phyloP scores from a whole-genome alignment of 495 filamentous ascomycete species.

The Schizothecium vesticola region DNA sequence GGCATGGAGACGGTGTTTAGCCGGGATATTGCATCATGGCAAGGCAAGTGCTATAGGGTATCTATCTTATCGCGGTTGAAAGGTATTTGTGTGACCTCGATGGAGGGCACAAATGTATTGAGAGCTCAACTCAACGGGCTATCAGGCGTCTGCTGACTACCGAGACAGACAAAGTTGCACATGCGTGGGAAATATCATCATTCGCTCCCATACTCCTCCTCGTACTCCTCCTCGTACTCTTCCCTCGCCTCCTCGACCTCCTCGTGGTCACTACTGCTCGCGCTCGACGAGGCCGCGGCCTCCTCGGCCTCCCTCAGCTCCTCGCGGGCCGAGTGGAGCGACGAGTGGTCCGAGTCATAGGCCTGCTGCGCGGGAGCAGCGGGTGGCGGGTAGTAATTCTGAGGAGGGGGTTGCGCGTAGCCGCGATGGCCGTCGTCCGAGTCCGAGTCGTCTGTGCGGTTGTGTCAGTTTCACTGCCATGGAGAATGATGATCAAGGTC shows the following conservation, averaged over 20 bases:
- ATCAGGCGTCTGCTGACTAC: not conserved
- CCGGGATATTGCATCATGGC: not conserved
- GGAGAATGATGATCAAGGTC: not conserved
- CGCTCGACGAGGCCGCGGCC: conserved; percentile 29
- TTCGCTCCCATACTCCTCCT: conserved; percentile 45
- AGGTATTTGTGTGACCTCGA: not conserved
- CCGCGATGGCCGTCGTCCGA: conserved; percentile 14
- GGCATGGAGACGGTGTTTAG: not conserved
- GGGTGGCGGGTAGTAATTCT: conserved; percentile 2
- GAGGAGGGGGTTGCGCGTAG: not conserved
- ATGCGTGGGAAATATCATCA: not conserved
- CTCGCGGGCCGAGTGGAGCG: conserved; percentile 33
- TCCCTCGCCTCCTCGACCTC: conserved; percentile 40
- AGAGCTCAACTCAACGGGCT: not conserved
- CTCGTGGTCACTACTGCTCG: conserved; percentile 40
- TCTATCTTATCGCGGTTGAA: not conserved
- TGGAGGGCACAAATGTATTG: not conserved
- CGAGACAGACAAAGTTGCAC: not conserved
- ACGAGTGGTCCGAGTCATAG: conserved; percentile 28
- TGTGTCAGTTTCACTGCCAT: conserved; percentile 10
- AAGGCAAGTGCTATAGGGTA: not conserved
- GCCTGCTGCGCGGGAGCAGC: conserved; percentile 6
- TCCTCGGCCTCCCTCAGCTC: conserved; percentile 37
- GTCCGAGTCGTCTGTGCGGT: conserved; percentile 23
- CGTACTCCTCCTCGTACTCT: conserved; percentile 45